Percentiles rank a stretch among this genome's conserved stretches.
phyloP scores from a whole-genome alignment of 768 basidiomycete genomes.

The Wakefieldia striispora region DNA sequence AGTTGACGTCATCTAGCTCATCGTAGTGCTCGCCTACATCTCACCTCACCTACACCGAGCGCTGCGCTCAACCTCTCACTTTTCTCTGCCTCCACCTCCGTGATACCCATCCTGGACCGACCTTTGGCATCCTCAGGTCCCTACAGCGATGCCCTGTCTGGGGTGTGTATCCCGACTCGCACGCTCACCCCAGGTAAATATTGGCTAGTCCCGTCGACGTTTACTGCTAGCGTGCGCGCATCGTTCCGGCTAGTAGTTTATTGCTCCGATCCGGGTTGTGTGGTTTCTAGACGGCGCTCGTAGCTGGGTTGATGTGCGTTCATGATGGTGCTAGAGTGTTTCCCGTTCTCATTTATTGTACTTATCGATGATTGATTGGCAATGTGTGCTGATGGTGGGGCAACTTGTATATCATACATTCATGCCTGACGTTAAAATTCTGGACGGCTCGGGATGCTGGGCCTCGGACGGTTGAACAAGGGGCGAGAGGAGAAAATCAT shows the following conservation, averaged over 20 bases:
- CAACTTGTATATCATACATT: not conserved
- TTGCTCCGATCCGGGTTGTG: conserved; percentile 38
- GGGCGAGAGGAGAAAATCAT: conserved; percentile 64
- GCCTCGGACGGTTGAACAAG: not conserved
- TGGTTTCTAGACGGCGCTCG: conserved; percentile 10
- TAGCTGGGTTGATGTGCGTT: not conserved
- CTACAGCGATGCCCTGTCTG: conserved; percentile 72
- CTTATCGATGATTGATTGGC: too few species aligned
- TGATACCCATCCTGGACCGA: conserved; percentile 26
- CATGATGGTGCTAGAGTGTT: too few species aligned
- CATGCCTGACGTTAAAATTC: not conserved
- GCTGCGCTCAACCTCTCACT: conserved; percentile 61
- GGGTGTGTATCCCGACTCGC: conserved; percentile 59
- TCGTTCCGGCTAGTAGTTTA: conserved; percentile 64
- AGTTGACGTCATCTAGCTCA: not conserved
- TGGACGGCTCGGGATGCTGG: not conserved
- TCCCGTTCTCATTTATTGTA: too few species aligned
- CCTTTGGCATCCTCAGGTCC: conserved; percentile 72
- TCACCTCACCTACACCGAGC: conserved; percentile 41
- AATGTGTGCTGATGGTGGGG: not conserved
- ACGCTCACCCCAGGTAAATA: conserved; percentile 61
- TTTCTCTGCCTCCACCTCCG: conserved; percentile 32
- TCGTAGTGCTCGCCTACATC: conserved; percentile 67
- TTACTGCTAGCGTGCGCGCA: conserved; percentile 53
- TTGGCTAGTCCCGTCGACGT: conserved; percentile 72